Percentiles rank a stretch among this genome's conserved stretches.
Conservation (phyloP, 306 rosid genomes). For the Arachis stenosperma region DNA sequence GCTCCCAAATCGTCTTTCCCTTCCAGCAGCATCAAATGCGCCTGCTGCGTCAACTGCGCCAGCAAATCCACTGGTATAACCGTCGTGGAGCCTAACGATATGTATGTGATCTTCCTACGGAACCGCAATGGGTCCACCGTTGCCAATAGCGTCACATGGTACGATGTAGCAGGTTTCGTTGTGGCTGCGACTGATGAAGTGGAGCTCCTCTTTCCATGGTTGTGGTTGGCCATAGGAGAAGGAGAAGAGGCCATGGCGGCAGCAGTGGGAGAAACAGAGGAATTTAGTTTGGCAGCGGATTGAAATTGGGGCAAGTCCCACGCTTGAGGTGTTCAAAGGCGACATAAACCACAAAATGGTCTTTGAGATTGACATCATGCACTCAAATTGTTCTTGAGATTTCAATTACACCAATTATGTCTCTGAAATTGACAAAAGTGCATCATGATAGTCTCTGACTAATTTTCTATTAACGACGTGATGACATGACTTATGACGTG, state of each 20-base stretch:
- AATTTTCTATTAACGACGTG: too few relatives aligned
- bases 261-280: slow-evolving; percentile 65
- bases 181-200: background rate
- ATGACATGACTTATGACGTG: too few relatives aligned
- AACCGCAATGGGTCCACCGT: slow-evolving; percentile 59
- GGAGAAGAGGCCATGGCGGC: slow-evolving; percentile 34
- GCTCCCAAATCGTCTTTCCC: slow-evolving; percentile 92
- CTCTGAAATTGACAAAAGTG: too few relatives aligned
- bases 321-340: slow-evolving; percentile 98
- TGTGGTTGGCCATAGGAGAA: background rate
- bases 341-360: too few relatives aligned
- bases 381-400: too few relatives aligned
- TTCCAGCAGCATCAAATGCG: slow-evolving; percentile 82
- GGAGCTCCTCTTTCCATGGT: background rate
- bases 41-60: slow-evolving; percentile 39
- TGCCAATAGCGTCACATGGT: slow-evolving; percentile 52
- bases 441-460: too few relatives aligned
- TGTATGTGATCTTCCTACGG: slow-evolving; percentile 49
- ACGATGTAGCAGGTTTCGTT: slow-evolving; percentile 19
- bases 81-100: slow-evolving; percentile 39
- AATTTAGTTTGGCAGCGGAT: slow-evolving; percentile 66
- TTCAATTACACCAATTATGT: too few relatives aligned
- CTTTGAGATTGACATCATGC: too few relatives aligned
- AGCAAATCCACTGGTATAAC: slow-evolving; percentile 39
- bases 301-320: slow-evolving; percentile 92